Conservation (phyloP, 331 rosid species). For the Quercus lobata region DNA sequence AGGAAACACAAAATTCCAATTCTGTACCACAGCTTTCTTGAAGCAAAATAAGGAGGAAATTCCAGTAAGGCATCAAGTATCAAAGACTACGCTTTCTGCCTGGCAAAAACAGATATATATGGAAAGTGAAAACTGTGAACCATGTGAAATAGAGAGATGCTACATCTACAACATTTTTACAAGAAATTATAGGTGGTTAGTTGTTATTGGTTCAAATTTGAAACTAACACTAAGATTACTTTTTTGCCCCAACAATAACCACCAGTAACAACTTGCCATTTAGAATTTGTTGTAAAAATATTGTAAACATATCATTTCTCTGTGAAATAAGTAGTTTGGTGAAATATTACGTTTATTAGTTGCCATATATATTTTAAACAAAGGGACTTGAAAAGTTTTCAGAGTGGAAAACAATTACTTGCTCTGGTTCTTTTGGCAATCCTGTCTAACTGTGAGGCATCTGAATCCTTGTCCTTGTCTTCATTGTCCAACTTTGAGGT, state of each 20-base stretch:
- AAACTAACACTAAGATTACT: too few species aligned
- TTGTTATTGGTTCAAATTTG: too few species aligned
- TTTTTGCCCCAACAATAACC: too few species aligned
- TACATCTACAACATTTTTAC: too few species aligned
- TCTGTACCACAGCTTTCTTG: background rate
- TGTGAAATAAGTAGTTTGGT: too few species aligned
- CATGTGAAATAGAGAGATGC: too few species aligned
- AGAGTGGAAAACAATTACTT: background rate
- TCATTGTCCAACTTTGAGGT: background rate
- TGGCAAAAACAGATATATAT: background rate
- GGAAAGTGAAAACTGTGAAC: too few species aligned
- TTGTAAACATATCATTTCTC: too few species aligned
- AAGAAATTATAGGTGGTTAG: too few species aligned
- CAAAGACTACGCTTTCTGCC: background rate
- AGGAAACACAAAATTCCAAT: background rate
- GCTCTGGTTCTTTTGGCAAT: constrained; percentile 12
- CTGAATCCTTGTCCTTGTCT: background rate
- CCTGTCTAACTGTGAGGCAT: constrained; percentile 1
- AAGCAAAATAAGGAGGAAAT: background rate
- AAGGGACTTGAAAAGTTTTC: background rate
- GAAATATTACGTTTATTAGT: background rate
- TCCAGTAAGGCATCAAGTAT: background rate
- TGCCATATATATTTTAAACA: background rate
- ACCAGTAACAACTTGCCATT: too few species aligned
- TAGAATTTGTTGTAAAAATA: too few species aligned